Conservation (phyloP, 805 yeast species). For the Metschnikowia cubensis region DNA sequence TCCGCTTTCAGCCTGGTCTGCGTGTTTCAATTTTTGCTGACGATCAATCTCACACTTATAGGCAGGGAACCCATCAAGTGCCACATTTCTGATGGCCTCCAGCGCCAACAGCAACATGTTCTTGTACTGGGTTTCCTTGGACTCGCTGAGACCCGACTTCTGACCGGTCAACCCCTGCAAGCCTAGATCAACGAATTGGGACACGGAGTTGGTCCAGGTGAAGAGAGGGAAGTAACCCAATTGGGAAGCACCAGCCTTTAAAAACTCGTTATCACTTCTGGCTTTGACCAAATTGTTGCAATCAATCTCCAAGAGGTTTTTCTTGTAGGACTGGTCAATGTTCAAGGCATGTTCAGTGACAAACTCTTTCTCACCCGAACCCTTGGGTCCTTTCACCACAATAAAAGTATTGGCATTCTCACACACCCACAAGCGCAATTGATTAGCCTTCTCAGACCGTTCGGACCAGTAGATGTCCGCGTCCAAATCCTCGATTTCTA, state of each 20-base stretch:
- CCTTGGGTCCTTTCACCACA: slow-evolving; percentile 87
- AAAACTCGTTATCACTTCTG: slow-evolving; percentile 65
- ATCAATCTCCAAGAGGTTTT: slow-evolving; percentile 64
- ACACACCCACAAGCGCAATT: slow-evolving; percentile 70
- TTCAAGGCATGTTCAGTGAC: slow-evolving; percentile 65
- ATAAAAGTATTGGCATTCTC: slow-evolving; percentile 92
- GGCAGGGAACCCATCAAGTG: slow-evolving; percentile 28
- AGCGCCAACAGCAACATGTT: slow-evolving; percentile 71
- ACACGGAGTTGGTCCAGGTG: slow-evolving; percentile 82
- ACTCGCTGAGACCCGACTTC: slow-evolving; percentile 82
- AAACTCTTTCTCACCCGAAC: slow-evolving; percentile 86
- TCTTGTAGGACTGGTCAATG: slow-evolving; percentile 40
- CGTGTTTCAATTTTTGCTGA: slow-evolving; percentile 13
- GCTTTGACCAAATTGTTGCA: slow-evolving; percentile 74
- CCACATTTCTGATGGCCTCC: slow-evolving; percentile 70
- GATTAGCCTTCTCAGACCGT: slow-evolving; percentile 61
- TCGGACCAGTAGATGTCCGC: slow-evolving; percentile 60
- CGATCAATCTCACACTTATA: slow-evolving; percentile 25
- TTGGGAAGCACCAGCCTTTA: slow-evolving; percentile 66
- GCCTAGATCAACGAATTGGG: slow-evolving; percentile 76
- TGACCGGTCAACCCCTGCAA: slow-evolving; percentile 92
- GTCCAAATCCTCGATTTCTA: slow-evolving; percentile 18
- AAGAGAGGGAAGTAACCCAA: slow-evolving; percentile 92
- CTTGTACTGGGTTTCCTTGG: slow-evolving; percentile 76
- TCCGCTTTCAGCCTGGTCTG: slow-evolving; percentile 6